A percentile compares a stretch with the other conserved stretches of the same genome.
phyloP scores from a whole-genome alignment of 805 yeast genomes.

The Metschnikowia noctiluminum region DNA sequence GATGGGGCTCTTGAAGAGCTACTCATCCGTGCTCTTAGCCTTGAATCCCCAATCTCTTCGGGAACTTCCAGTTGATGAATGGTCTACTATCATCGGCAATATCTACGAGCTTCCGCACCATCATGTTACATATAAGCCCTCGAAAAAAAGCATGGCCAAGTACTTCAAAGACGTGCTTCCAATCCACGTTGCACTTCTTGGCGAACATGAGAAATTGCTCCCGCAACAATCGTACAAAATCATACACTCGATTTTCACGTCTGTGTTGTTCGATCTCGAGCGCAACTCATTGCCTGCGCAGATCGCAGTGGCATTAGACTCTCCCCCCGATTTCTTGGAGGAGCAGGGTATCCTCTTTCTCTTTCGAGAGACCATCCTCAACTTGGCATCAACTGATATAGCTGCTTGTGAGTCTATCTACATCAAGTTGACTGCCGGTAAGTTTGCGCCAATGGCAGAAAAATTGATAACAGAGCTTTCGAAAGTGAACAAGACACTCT shows the following conservation, averaged over 20 bases:
- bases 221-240: conserved; percentile 1
- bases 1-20: conserved; percentile 25
- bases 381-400: conserved; percentile 31
- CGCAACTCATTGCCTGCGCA: conserved; percentile 4
- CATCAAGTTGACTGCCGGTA: conserved; percentile 32
- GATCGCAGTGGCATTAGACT: neutral
- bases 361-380: conserved; percentile 28
- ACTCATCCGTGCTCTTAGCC: conserved; percentile 7
- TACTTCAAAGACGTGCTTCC: conserved; percentile 27
- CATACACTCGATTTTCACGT: conserved; percentile 6
- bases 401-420: conserved; percentile 47
- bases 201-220: neutral
- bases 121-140: conserved; percentile 21
- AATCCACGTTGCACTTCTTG: conserved; percentile 8
- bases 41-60: neutral
- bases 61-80: conserved; percentile 11
- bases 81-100: conserved; percentile 25
- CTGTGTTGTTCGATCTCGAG: conserved; percentile 7
- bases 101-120: conserved; percentile 24
- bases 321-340: conserved; percentile 1
- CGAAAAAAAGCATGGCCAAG: conserved; percentile 30
- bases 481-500: conserved; percentile 48
- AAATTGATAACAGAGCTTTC: conserved; percentile 46
- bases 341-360: conserved; percentile 12
- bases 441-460: conserved; percentile 40